Evolutionary conservation across 2,329 filamentous ascomycete genomes (phyloP).

Genomic region (Beauveria varroae): DNA sequence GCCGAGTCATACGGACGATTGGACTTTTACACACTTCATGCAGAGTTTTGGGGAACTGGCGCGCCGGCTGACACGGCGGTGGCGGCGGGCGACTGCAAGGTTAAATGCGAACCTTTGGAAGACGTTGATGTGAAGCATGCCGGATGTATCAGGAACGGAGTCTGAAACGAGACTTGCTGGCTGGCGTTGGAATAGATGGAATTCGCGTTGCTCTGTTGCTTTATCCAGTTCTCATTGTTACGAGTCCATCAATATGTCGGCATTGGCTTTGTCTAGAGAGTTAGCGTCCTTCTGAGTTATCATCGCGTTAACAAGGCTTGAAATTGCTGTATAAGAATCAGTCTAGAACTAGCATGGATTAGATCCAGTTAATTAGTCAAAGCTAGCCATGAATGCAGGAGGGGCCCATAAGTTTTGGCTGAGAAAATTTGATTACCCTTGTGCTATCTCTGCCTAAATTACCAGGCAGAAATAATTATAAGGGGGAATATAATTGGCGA

Average conservation of each 20-base stretch:
- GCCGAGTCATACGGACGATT: not conserved
- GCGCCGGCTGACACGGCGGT: not conserved
- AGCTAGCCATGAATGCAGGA: too few relatives aligned
- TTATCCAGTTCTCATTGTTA: too few relatives aligned
- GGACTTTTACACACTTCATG: not conserved
- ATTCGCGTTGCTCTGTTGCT: not conserved
- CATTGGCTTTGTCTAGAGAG: too few relatives aligned
- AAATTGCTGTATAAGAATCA: not conserved
- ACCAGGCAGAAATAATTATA: not conserved
- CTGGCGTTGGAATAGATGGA: not conserved
- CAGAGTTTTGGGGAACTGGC: slow-evolving; percentile 4
- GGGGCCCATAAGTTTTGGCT: not conserved
- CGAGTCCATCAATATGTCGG: too few relatives aligned
- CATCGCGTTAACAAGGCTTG: not conserved
- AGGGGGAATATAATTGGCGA: not conserved
- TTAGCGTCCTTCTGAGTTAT: not conserved
- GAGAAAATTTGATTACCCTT: not conserved
- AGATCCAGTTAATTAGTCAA: not conserved
- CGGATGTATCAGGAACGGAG: not conserved
- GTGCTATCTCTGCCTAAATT: not conserved
- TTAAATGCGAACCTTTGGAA: not conserved
- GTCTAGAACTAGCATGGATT: not conserved
- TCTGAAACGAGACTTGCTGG: too few relatives aligned
- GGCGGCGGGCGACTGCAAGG: not conserved
- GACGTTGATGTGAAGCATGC: not conserved